phyloP scores from a whole-genome alignment of 257 asterid genomes.

The Galeopsis tetrahit region DNA sequence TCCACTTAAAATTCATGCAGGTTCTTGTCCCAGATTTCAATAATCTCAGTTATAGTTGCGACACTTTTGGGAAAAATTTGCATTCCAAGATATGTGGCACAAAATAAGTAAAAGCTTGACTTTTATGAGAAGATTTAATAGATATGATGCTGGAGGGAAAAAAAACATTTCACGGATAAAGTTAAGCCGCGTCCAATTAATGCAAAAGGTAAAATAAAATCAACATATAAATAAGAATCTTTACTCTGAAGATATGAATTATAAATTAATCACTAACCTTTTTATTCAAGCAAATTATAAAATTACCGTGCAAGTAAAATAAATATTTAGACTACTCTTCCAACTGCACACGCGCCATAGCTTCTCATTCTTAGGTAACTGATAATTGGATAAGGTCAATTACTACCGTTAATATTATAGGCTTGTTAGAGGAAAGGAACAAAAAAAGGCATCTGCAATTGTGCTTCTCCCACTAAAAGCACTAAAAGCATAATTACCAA shows the following conservation, averaged over 20 bases:
- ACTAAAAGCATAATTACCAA: slow-evolving; percentile 13
- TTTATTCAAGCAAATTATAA: background rate
- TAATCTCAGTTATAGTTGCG: slow-evolving; percentile 1
- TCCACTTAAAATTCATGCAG: background rate
- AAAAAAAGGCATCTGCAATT: slow-evolving; percentile 12
- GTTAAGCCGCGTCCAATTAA: slow-evolving; percentile 8
- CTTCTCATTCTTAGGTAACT: background rate
- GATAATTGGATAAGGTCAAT: background rate
- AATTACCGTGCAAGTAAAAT: background rate
- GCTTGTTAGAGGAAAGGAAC: background rate
- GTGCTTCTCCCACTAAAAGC: slow-evolving; percentile 4
- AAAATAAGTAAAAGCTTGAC: background rate
- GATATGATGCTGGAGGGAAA: background rate
- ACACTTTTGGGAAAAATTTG: background rate
- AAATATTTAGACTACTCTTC: slow-evolving; percentile 3
- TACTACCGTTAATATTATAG: background rate
- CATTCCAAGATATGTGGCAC: background rate
- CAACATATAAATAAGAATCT: background rate
- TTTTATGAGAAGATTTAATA: slow-evolving; percentile 4
- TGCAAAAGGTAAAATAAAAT: slow-evolving; percentile 12
- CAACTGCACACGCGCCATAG: background rate
- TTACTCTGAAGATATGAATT: background rate
- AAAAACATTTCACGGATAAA: background rate
- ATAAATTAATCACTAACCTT: background rate
- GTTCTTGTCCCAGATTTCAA: background rate